Conservation (phyloP, 495 filamentous ascomycete species). For the Achaetomiella virescens region DNA sequence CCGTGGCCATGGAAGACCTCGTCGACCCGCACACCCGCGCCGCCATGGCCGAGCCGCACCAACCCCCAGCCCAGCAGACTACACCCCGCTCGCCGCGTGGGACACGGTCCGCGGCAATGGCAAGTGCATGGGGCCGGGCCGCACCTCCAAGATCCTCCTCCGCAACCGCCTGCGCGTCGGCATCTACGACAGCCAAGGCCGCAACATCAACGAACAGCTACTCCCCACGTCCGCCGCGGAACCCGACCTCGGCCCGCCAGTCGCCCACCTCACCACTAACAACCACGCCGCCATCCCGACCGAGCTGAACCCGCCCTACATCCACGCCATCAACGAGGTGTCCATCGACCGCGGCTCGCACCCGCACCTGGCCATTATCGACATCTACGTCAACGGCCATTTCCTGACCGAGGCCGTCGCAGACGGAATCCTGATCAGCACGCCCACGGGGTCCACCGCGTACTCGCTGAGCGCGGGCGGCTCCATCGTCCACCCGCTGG, state of each 20-base stretch:
- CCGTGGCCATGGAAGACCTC: constrained; percentile 42
- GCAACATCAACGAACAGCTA: constrained; percentile 43
- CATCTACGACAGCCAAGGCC: constrained; percentile 60
- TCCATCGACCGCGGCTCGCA: constrained; percentile 85
- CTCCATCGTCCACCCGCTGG: constrained; percentile 91
- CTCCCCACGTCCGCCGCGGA: constrained; percentile 40
- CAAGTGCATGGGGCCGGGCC: constrained; percentile 69
- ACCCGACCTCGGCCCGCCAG: constrained; percentile 32
- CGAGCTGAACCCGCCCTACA: constrained; percentile 22
- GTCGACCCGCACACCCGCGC: constrained; percentile 41
- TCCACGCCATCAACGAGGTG: constrained; percentile 93
- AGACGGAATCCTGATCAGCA: constrained; percentile 90
- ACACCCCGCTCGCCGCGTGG: constrained; percentile 43
- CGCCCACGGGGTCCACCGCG: constrained; percentile 89
- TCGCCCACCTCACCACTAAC: constrained; percentile 3
- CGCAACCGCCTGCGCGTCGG: constrained; percentile 81
- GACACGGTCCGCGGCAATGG: constrained; percentile 71
- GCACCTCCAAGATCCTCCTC: constrained; percentile 72
- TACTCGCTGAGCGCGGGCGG: constrained; percentile 90
- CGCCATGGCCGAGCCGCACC: constrained; percentile 18
- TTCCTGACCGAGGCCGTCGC: constrained; percentile 89
- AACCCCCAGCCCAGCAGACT: background rate
- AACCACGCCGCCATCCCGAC: background rate
- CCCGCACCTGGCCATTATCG: constrained; percentile 84
- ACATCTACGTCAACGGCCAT: constrained; percentile 76